Conservation (phyloP, 805 yeast species). For the Candida coquimbonensis region DNA sequence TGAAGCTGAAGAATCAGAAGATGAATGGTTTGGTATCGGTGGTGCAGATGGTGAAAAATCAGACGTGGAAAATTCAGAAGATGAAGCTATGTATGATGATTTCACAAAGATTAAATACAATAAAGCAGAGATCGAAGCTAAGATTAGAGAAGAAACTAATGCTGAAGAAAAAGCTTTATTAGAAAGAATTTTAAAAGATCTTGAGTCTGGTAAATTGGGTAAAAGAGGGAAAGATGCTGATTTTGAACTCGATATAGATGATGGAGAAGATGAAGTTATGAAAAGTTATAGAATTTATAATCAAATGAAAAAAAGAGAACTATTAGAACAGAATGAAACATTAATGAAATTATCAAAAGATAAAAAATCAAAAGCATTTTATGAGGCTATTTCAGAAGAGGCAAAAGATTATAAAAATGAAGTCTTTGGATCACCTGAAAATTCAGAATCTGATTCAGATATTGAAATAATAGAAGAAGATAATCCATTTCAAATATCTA, state of each 20-base stretch:
- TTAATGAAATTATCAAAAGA: constrained; percentile 43
- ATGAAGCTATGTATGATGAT: constrained; percentile 74
- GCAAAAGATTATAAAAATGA: constrained; percentile 26
- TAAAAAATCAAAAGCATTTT: constrained; percentile 59
- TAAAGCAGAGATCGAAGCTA: constrained; percentile 50
- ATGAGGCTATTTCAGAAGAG: constrained; percentile 52
- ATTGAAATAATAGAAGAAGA: constrained; percentile 20
- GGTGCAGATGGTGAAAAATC: constrained; percentile 55
- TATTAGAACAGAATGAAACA: constrained; percentile 40
- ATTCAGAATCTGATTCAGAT: constrained; percentile 17
- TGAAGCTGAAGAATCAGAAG: constrained; percentile 86
- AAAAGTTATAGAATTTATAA: constrained; percentile 20
- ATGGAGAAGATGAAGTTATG: constrained; percentile 63
- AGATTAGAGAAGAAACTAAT: constrained; percentile 52
- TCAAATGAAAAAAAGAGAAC: constrained; percentile 31
- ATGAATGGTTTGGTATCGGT: constrained; percentile 80
- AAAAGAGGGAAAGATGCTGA: constrained; percentile 47
- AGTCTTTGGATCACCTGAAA: constrained; percentile 23
- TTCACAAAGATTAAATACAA: constrained; percentile 48
- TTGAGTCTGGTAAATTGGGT: constrained; percentile 64
- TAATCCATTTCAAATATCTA: constrained; percentile 24
- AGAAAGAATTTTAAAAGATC: constrained; percentile 60
- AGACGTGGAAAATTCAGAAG: constrained; percentile 60
- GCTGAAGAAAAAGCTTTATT: constrained; percentile 57
- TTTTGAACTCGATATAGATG: constrained; percentile 59